Conservation (phyloP, 2,329 filamentous ascomycete species). For the Dactylella cylindrospora region DNA sequence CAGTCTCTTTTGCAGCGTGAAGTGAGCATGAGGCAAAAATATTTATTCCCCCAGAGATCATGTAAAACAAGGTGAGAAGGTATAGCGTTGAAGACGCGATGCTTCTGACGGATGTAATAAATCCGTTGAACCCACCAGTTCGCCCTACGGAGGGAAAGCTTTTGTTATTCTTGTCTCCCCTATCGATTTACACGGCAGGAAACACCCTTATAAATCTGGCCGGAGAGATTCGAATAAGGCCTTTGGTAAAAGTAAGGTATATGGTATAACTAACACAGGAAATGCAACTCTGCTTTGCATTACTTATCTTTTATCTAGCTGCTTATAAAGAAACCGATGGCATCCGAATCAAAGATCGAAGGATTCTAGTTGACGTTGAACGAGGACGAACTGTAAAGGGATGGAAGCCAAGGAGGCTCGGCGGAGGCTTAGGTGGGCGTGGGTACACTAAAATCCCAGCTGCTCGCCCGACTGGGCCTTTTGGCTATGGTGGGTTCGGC, state of each 20-base stretch:
- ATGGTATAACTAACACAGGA: conserved; percentile 64
- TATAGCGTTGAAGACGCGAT: conserved; percentile 45
- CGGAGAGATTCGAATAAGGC: conserved; percentile 29
- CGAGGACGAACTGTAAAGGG: conserved; percentile 89
- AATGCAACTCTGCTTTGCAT: conserved; percentile 59
- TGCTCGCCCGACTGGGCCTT: conserved; percentile 68
- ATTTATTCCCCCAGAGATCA: conserved; percentile 13
- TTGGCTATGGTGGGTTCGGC: conserved; percentile 60
- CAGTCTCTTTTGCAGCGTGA: conserved; percentile 41
- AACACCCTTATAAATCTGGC: background rate
- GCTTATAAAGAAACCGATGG: conserved; percentile 87
- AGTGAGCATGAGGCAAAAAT: conserved; percentile 44
- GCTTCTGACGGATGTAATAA: conserved; percentile 37
- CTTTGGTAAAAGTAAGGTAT: conserved; percentile 34
- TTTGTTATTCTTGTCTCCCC: conserved; percentile 16
- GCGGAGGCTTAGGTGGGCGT: conserved; percentile 86
- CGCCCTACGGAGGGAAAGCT: conserved; percentile 32
- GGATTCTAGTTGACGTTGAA: conserved; percentile 93
- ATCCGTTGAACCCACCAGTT: conserved; percentile 33
- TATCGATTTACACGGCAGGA: conserved; percentile 13
- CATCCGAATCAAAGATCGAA: conserved; percentile 86
- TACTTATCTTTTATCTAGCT: conserved; percentile 63
- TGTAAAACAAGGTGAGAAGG: conserved; percentile 45
- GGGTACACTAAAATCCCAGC: conserved; percentile 84
- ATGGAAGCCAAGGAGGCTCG: conserved; percentile 88